Evolutionary conservation across 1,139 yeast species (phyloP), one percentile per base, ranked within the genome.

Genomic region (Petasospora fabianii): DNA sequence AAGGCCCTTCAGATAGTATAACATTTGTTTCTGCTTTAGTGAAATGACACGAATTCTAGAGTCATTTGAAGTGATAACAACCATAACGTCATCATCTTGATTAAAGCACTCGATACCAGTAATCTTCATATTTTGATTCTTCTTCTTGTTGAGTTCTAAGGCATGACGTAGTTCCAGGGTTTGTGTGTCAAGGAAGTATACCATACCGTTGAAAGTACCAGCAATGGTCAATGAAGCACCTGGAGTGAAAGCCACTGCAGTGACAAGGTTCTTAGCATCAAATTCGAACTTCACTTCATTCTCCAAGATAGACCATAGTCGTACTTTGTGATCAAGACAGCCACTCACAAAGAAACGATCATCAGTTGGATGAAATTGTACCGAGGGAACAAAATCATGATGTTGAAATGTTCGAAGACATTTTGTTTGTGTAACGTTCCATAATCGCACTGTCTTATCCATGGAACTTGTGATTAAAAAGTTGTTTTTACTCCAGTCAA

Each of bases 401-500:
- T 87, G 94, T 20, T 63, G 60, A 56, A 85, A 88, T 1, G 80
- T 70, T 39, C 83, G 75, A 24, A 90, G 65, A 41, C 87, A 78
- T 14, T 68, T 71, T 2, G 64, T 64, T 35, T 90, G 68, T 32
- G 84, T 86, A 11, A 83, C 73, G 59, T 90, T 95, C 97, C 97
- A 90, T 34, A 90, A 64, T 45, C 77, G 74, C 1, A 80, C 95
- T 0, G 95, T 82, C 49, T 77, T 75, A 61, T 90, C 97, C 84
- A 85, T 85, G 7, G 95, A 83, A 3, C 95, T 83, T 1, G 95
- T 73, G 1, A 88, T 58, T 24, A 90, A 60, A 49, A 90, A 90
- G 55, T 82, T 83, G 61, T 88, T 88, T 50, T 83, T 84, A 41
- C 95, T 83, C 97, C 97, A 90, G 53, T 86, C 86, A 30, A 90